Base-by-base conservation (phyloP, 1,284 basidiomycete genomes). In the Malassezia vespertilionis region DNA sequence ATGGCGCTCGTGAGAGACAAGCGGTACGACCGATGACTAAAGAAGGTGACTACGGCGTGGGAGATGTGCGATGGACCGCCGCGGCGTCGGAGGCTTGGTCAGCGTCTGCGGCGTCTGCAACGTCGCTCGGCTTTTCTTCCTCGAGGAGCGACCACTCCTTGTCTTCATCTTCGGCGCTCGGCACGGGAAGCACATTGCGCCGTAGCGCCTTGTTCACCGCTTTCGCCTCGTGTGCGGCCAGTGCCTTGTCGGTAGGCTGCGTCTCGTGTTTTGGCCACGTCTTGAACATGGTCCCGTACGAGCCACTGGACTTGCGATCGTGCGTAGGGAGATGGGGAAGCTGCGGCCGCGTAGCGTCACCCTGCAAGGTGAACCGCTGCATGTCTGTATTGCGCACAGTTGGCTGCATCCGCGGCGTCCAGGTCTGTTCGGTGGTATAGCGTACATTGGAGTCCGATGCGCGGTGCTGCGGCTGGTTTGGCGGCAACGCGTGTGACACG, bases 361-460 rank as follows among this genome's bases (percentile, higher is more conserved):
- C 42, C 21, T 40, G 47, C 36, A 50, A 21, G 14, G 33, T 23
- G 15, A 49, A 38, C 15, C 42, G 42, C 21, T 51, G 48, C 32
- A 33, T 9, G 24, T 51, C 48, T 1, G 37, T n/a, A 11, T 24
- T 24, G 11, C 48, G 48, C 30, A 34, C 17, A 15, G 27, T 24
- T 22, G 27, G 42, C 24, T 32, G 40, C 40, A 41, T 41, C 20
- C 40, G 41, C 22, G 40, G 46, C 18, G 18, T 15, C 20, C 31
- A 30, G 12, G 14, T n/a, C 22, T 5, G 35, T n/a, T 37, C 23
- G 18, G 28, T 3, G n/a, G n/a, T n/a, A n/a, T n/a, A n/a, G 26
- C 33, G 40, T 22, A 12, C 9, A 9, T 22, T 18, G 10, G 40
- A 27, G 21, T 28, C 39, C 11, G 26, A 12, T 12, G 3, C 26